Evolutionary conservation across 2,329 filamentous ascomycete genomes (phyloP), one percentile per base, ranked within the genome.

Genomic region (Didymella segeticola): DNA sequence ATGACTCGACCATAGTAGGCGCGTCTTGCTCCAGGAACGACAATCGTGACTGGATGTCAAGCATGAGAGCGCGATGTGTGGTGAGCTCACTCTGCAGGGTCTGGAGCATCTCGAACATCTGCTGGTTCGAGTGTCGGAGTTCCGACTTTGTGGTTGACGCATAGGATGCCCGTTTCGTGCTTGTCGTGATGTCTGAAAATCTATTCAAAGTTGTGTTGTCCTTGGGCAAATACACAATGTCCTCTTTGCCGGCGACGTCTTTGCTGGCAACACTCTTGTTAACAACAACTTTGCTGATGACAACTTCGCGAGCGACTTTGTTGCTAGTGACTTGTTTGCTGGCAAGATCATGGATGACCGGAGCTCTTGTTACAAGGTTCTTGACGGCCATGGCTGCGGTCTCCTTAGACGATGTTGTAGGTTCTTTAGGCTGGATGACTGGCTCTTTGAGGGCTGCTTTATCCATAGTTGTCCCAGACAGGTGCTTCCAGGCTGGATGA

Each of bases 51-150:
- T 71, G 67, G 23, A 72, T 62, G 27, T 71, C 64, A 5, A 67
- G 59, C 57, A 72, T 62, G 34, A 67, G 61, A 9, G 60, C 30
- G 25, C 68, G 60, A 30, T 71, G 63, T 17, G 58, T 56, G 4
- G 61, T 53, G 5, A 72, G 63, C 47, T 71, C 69, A 1, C 38
- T 49, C 34, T 71, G 67, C 8, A 71, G 64, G 25, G 60, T 66
- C 31, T 69, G 66, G 2, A 72, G 55, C 58, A 69, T 71, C 20
- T 66, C 65, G 12, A 68, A 53, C 9, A 71, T 47, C n/a, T 62
- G 47, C 5, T 62, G 51, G 27, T 71, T 71, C 9, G 63, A 64
- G 12, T 66, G 58, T 14, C 63, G 60, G 1, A 71, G 56, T 17
- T 62, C 53, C 5, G 65, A 63, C 34, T 70, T 69, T 9, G 63